Evolutionary conservation across 805 yeast genomes (phyloP), one percentile per base, ranked within the genome.

Genomic region (Ogataea ganodermae): DNA sequence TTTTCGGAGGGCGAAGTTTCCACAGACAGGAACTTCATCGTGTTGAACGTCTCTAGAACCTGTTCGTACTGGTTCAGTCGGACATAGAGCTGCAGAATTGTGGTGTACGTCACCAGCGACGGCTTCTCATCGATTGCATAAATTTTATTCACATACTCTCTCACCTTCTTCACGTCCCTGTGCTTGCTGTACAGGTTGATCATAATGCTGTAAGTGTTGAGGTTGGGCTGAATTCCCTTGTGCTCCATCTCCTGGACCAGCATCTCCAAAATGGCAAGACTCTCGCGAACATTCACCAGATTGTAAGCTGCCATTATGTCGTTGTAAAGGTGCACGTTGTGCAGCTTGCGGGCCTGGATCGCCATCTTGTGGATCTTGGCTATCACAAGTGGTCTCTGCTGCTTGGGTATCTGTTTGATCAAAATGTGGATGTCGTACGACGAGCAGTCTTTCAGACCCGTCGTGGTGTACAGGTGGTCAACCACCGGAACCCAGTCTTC

Each of bases 11-110:
- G 97, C 42, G 79, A 75, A 13, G 90, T 80, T 22, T 72, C 69
- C 4, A 72, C 59, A 1, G 94, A 81, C 55, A 85, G 64, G 62
- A 88, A 92, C 61, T 89, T 92, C 90, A 94, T 82, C 51, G 89
- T 80, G 54, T 85, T 89, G 66, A 94, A 94, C 2, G 87, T 71
- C 37, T 81, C 81, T 46, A 78, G 76, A 0, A 96, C 96, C 51
- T 84, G 81, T 14, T 71, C 63, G 50, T 73, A 79, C 45, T 78
- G 77, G 48, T 61, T 69, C 43, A 73, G 59, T 45, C 79, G 73
- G 6, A 82, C 80, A 58, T 85, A 80, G 20, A 87, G 73, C 50
- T 83, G 82, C 35, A 88, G 59, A 6, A 85, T 72, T 33, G 80
- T 78, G 3, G 84, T 74, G 53, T 81, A 82, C 1, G 83, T 68